Evolutionary conservation across 2,329 filamentous ascomycete genomes (phyloP).

Genomic region (Tolypocladium album): DNA sequence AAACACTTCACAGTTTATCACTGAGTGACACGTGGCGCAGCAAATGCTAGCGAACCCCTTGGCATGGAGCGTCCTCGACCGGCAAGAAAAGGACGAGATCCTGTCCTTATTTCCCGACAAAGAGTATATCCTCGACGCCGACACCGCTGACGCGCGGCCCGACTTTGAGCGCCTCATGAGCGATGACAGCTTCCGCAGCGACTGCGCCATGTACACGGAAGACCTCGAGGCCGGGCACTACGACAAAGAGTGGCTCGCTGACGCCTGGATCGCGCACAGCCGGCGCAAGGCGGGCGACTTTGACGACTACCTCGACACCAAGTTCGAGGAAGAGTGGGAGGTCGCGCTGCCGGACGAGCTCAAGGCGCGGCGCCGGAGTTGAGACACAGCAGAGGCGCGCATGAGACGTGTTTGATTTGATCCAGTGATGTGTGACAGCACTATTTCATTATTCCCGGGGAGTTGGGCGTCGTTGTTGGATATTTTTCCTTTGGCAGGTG

Average conservation of each 20-base stretch:
- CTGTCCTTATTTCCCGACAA: slow-evolving; percentile 25
- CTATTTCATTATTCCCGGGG: background rate
- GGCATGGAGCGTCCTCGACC: slow-evolving; percentile 25
- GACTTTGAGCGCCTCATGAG: slow-evolving; percentile 31
- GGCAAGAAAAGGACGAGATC: slow-evolving; percentile 23
- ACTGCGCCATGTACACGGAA: slow-evolving; percentile 33
- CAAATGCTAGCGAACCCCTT: slow-evolving; percentile 24
- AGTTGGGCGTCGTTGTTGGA: background rate
- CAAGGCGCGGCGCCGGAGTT: slow-evolving; percentile 7
- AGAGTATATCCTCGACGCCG: slow-evolving; percentile 24
- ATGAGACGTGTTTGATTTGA: background rate
- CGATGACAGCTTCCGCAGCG: slow-evolving; percentile 35
- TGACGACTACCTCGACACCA: slow-evolving; percentile 31
- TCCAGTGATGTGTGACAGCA: background rate
- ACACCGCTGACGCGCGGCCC: slow-evolving; percentile 24
- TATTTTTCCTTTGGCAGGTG: background rate
- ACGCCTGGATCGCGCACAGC: slow-evolving; percentile 40
- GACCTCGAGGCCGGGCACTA: slow-evolving; percentile 36
- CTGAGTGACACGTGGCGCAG: slow-evolving; percentile 10
- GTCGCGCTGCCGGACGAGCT: slow-evolving; percentile 25
- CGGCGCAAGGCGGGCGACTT: slow-evolving; percentile 38
- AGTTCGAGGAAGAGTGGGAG: slow-evolving; percentile 38
- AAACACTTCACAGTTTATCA: too few relatives aligned
- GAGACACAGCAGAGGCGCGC: background rate
- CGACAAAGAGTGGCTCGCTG: slow-evolving; percentile 40